Base-by-base conservation (phyloP, 2,329 filamentous ascomycete species). In the Trichophyton simii region DNA sequence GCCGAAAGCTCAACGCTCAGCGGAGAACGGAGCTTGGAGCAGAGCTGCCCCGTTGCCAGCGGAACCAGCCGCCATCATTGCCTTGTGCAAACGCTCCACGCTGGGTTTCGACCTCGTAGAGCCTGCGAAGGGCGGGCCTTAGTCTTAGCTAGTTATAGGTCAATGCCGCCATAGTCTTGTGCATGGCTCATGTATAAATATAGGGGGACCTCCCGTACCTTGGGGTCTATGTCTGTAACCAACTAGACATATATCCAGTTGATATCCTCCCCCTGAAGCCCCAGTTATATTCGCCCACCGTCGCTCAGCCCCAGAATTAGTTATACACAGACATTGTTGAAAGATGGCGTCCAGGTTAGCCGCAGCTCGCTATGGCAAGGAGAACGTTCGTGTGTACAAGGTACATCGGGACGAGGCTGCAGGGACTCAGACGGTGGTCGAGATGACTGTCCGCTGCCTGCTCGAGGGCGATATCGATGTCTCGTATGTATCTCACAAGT, bases 321-420 rank as follows among this genome's bases (percentile, higher is more conserved):
- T 18, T 18, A 55, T 36, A 55, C 11, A 28, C 22, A 7, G 9
- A 25, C n/a, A 52, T 48, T 41, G 20, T 48, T 41, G 28, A 9
- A 38, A 38, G 9, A 66, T 66, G 65, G 44, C 59, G 22, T 60
- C 63, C 9, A 61, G 70, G 64, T 67, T 80, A 58, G 69, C 74
- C 61, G 73, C 76, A 66, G 76, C 77, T 62, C 76, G 76, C 62
- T 80, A 80, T 68, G 78, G 78, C 67, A 79, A 99, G 84, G 94
- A 97, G 83, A 97, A 99, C 79, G 87, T 99, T 82, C 91, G 94
- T 71, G 85, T 99, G 70, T 95, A 88, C 84, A 99, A 99, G 77
- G 91, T 96, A 70, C 82, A 95, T 71, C 85, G 85, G 69, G 85
- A 97, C 74, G 79, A 84, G 72, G 79, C 84, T 69, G 87, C 88